phyloP scores from a whole-genome alignment of 1,284 basidiomycete species.

The Rhodotorula sp. region DNA sequence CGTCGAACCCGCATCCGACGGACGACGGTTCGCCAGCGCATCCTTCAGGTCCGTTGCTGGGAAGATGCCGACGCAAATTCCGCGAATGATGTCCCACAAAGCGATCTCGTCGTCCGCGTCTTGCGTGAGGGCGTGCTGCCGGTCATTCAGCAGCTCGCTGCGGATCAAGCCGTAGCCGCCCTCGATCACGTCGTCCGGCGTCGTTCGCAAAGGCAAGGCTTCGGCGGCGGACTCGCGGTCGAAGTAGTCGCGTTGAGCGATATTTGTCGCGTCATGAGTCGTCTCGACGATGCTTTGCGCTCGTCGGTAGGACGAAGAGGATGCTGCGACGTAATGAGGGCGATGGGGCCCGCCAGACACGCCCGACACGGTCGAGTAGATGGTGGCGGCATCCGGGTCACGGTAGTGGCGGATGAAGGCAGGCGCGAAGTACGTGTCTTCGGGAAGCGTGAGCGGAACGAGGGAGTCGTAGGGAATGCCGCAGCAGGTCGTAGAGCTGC shows the following conservation, averaged over 20 bases:
- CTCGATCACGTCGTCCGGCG: constrained; percentile 68
- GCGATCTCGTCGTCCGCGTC: constrained; percentile 80
- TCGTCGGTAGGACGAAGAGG: constrained; percentile 18
- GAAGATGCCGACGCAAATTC: constrained; percentile 72
- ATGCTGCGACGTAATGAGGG: constrained; percentile 4
- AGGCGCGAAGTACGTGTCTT: constrained; percentile 61
- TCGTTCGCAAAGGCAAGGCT: constrained; percentile 62
- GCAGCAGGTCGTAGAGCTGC: constrained; percentile 54
- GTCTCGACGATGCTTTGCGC: constrained; percentile 19
- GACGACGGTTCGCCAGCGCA: constrained; percentile 25
- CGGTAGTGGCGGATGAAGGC: constrained; percentile 46
- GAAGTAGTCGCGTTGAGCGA: constrained; percentile 62
- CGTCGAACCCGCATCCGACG: constrained; percentile 6
- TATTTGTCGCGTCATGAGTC: constrained; percentile 13
- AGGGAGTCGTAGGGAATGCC: constrained; percentile 79
- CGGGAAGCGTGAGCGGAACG: constrained; percentile 71
- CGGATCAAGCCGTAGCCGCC: constrained; percentile 83
- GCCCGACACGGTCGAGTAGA: constrained; percentile 70
- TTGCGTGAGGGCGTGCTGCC: constrained; percentile 85
- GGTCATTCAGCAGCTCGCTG: constrained; percentile 71
- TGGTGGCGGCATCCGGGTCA: constrained; percentile 74
- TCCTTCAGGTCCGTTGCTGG: constrained; percentile 59
- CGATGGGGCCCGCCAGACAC: constrained; percentile 5
- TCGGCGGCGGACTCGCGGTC: constrained; percentile 77
- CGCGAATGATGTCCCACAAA: constrained; percentile 86